phyloP scores from a whole-genome alignment of 352 stramenopile species.

The Blastocystis sp. region DNA sequence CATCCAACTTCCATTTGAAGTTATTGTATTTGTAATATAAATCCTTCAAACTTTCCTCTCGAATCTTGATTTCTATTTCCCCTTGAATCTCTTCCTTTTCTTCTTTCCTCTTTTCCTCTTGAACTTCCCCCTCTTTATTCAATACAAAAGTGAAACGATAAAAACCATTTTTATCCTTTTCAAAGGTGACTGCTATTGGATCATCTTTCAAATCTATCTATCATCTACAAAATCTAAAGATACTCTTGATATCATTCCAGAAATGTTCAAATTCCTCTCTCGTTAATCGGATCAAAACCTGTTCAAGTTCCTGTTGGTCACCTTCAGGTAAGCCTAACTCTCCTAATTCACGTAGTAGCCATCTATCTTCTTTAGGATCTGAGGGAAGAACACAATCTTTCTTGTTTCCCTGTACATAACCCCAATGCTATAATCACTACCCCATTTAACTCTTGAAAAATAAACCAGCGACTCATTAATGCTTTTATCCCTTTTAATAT shows the following conservation, averaged over 20 bases:
- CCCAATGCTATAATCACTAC: not conserved
- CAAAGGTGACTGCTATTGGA: too few relatives aligned
- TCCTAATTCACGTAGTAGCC: not conserved
- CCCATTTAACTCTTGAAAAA: conserved; percentile 18
- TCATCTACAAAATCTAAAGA: not conserved
- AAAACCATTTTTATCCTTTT: too few relatives aligned
- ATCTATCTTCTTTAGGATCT: not conserved
- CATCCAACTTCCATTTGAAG: too few relatives aligned
- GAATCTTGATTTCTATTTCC: not conserved
- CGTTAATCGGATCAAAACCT: not conserved
- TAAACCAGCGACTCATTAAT: not conserved
- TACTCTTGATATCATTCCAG: not conserved
- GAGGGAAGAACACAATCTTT: not conserved
- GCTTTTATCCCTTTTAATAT: not conserved
- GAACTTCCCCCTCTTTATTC: too few relatives aligned
- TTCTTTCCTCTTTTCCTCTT: too few relatives aligned
- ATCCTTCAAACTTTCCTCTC: not conserved
- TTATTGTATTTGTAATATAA: not conserved
- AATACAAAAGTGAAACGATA: too few relatives aligned
- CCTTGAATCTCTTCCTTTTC: too few relatives aligned
- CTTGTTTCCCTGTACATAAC: not conserved
- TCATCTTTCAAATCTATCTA: not conserved
- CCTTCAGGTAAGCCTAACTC: not conserved
- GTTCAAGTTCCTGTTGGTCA: not conserved
- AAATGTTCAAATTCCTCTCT: not conserved